These are phyloP conservation scores for Tuber aestivum DNA, from an alignment of 495 filamentous ascomycete genomes.

Conservation along the genomic window DNA sequence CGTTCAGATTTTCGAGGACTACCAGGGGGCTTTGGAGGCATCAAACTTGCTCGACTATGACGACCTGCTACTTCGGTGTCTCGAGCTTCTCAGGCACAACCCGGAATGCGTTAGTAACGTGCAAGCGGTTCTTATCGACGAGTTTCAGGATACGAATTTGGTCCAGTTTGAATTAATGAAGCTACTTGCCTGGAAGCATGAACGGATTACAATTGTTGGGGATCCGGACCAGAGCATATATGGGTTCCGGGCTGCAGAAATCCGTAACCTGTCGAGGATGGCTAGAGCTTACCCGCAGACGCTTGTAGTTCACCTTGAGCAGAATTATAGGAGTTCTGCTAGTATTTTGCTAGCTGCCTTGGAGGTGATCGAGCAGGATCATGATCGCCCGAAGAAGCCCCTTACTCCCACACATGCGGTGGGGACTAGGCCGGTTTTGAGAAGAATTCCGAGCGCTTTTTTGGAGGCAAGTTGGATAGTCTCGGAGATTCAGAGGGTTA, in stretches of 20 bases:
- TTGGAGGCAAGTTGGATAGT: conserved; percentile 86
- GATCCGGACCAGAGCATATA: conserved; percentile 99
- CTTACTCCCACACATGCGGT: conserved; percentile 73
- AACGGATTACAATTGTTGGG: conserved; percentile 85
- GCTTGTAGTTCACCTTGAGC: conserved; percentile 75
- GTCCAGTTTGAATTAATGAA: conserved; percentile 95
- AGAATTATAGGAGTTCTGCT: conserved; percentile 91
- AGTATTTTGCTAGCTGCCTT: conserved; percentile 79
- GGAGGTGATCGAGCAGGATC: conserved; percentile 88
- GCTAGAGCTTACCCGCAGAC: conserved; percentile 69
- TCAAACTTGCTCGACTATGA: conserved; percentile 94
- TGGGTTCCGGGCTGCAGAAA: conserved; percentile 94
- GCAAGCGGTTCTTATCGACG: conserved; percentile 88
- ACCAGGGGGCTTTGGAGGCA: conserved; percentile 63
- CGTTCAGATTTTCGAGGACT: conserved; percentile 66
- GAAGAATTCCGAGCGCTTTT: conserved; percentile 64
- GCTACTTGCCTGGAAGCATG: conserved; percentile 65
- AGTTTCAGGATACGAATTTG: conserved; percentile 96
- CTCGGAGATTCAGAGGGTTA: conserved; percentile 68
- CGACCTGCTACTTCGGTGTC: conserved; percentile 80
- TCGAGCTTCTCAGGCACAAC: conserved; percentile 66
- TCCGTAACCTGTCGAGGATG: conserved; percentile 78
- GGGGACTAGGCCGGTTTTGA: conserved; percentile 77
- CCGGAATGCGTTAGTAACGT: conserved; percentile 88
- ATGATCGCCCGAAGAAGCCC: conserved; percentile 66